A percentile compares a stretch with the other conserved stretches of the same genome.
These are phyloP conservation scores for Lithohypha guttulata DNA, from an alignment of 2,329 filamentous ascomycete species.

Conservation along the genomic window DNA sequence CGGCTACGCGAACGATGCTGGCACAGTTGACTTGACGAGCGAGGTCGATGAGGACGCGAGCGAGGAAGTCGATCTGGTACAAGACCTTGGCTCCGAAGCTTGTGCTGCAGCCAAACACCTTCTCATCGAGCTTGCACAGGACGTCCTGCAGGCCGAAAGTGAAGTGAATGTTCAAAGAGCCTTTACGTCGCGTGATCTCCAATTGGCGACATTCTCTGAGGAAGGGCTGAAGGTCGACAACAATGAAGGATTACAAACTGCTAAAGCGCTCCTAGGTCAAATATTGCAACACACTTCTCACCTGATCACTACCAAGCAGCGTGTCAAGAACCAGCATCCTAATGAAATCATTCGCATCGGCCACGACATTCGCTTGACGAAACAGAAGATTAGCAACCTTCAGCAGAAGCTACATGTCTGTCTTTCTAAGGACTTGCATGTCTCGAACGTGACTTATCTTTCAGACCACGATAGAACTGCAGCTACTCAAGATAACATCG, in stretches of 20 bases:
- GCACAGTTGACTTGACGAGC: slow-evolving; percentile 2
- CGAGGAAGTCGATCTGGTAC: background rate
- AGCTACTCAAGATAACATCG: too few relatives aligned
- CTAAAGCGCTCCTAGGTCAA: background rate
- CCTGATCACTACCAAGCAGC: background rate
- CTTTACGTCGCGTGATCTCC: background rate
- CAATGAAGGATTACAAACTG: background rate
- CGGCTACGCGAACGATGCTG: background rate
- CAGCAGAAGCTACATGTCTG: too few relatives aligned
- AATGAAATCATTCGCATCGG: background rate
- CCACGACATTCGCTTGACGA: background rate
- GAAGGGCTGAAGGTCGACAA: background rate
- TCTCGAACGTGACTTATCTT: too few relatives aligned
- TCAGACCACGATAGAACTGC: too few relatives aligned
- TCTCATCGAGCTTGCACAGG: background rate
- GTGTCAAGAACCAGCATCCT: background rate
- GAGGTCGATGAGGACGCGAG: background rate
- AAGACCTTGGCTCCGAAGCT: background rate
- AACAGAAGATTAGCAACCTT: background rate
- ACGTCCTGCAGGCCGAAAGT: background rate
- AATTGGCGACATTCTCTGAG: background rate
- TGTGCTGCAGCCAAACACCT: background rate
- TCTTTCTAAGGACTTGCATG: too few relatives aligned
- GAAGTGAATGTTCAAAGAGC: background rate
- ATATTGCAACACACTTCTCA: background rate